Evolutionary conservation across 2,329 filamentous ascomycete species (phyloP), one percentile per base, ranked within the genome.

Genomic region (Parasarocladium wereldwijsianum): DNA sequence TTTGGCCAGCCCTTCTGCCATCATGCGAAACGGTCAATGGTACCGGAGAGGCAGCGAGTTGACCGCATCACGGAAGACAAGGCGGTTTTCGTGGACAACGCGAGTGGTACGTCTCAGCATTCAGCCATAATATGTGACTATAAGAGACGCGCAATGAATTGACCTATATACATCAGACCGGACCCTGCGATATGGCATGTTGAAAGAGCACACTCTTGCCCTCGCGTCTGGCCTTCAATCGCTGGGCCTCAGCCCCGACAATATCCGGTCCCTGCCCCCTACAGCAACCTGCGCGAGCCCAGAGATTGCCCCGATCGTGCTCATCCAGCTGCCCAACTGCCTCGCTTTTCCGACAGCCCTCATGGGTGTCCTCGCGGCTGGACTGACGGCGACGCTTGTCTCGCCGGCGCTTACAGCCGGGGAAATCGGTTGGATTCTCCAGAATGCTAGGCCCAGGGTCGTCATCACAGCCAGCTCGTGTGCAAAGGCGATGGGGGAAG

Each of bases 261-360:
- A 49, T 5, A 30, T 50, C 8, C 39, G 45, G 23, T 42, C 42
- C 18, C 52, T 59, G 0, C 56, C 55, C 2, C 46, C 51, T 1
- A 59, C 56, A 3, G 40, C 55, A 7, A 49, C 54, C 9, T 59
- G 56, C 27, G 33, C 44, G 4, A 36, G 43, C 1, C 53, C 56
- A 4, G 48, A 58, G 34, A 41, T 59, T 29, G 51, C 55, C 0
- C 55, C 56, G 3, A 43, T 59, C 10, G 54, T 60, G 15, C 45
- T 59, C 17, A 43, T 60, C 35, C 56, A 59, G 34, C 43, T 59
- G 8, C 55, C 56, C 22, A 60, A 60, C 38, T 55, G 47, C 30
- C 42, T 58, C 2, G 43, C 49, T n/a, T 57, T 58, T 19, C 44
- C 47, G 1, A 45, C 54, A 1, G 31, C 51, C 6, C 17, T 54